phyloP scores from a whole-genome alignment of 2,329 filamentous ascomycete genomes.

The Leptodontidium sp. region DNA sequence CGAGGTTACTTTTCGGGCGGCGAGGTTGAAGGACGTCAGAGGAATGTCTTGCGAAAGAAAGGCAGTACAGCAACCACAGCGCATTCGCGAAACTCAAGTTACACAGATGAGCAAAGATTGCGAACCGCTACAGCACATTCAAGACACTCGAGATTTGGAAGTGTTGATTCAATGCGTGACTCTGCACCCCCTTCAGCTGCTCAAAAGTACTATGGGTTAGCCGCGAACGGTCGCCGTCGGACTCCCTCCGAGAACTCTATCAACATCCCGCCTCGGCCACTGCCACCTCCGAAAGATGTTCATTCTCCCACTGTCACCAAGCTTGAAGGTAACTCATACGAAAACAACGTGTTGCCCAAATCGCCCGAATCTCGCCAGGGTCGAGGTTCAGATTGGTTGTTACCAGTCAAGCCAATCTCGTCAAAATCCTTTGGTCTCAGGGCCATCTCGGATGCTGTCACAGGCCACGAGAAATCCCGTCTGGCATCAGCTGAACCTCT shows the following conservation, averaged over 20 bases:
- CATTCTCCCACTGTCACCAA: constrained; percentile 67
- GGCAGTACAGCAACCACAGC: constrained; percentile 60
- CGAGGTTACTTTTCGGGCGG: constrained; percentile 93
- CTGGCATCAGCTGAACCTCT: constrained; percentile 55
- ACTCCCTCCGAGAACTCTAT: constrained; percentile 57
- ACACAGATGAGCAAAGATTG: constrained; percentile 76
- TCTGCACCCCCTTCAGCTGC: constrained; percentile 65
- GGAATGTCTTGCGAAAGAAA: constrained; percentile 84
- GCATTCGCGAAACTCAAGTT: constrained; percentile 78
- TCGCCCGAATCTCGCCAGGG: constrained; percentile 57
- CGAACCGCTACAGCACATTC: constrained; percentile 71
- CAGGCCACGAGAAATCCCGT: constrained; percentile 61
- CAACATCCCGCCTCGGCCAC: constrained; percentile 68
- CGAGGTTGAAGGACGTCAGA: constrained; percentile 78
- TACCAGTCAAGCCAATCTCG: constrained; percentile 53
- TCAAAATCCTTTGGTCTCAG: constrained; percentile 74
- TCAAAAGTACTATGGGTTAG: constrained; percentile 73
- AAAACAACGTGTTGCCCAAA: constrained; percentile 45
- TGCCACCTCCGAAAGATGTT: constrained; percentile 63
- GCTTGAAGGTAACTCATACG: constrained; percentile 53
- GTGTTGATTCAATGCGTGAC: constrained; percentile 77
- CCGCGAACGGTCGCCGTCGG: constrained; percentile 45
- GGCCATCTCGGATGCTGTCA: constrained; percentile 82
- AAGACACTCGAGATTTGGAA: constrained; percentile 80
- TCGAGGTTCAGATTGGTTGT: constrained; percentile 58